A percentile compares a stretch with the other conserved stretches of the same genome.
These are phyloP conservation scores for Stagonosporopsis vannaccii DNA, from an alignment of 2,329 filamentous ascomycete genomes.

Conservation along the genomic window DNA sequence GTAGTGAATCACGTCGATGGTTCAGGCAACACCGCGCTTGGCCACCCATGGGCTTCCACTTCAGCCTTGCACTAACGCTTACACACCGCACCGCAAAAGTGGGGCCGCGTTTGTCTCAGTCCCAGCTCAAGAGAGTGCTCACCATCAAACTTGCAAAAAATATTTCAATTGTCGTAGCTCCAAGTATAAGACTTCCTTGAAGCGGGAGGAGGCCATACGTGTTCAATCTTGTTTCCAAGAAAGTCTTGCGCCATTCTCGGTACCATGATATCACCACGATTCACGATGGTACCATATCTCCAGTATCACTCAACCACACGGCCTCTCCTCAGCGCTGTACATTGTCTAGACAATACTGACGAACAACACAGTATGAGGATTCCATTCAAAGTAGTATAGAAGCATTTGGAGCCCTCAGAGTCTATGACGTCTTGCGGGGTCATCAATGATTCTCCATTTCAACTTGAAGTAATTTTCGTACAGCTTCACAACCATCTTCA, in stretches of 20 bases:
- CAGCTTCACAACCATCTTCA: not conserved
- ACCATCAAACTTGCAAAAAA: not conserved
- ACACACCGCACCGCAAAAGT: slow-evolving; percentile 15
- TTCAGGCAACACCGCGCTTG: slow-evolving; percentile 45
- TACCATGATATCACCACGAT: not conserved
- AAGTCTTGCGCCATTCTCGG: not conserved
- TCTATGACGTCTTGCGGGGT: slow-evolving; percentile 25
- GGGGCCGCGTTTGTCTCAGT: slow-evolving; percentile 5
- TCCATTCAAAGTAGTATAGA: not conserved
- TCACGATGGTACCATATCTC: not conserved
- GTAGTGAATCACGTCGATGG: slow-evolving; percentile 39
- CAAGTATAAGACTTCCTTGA: not conserved
- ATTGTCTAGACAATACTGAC: not conserved
- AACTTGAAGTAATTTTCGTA: not conserved
- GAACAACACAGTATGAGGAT: not conserved
- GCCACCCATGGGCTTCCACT: slow-evolving; percentile 26
- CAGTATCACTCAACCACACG: not conserved
- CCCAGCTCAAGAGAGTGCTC: slow-evolving; percentile 4
- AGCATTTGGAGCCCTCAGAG: not conserved
- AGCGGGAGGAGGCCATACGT: not conserved
- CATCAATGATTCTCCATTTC: slow-evolving; percentile 2
- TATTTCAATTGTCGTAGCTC: not conserved
- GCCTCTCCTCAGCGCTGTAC: no score
- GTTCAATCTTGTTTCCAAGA: not conserved
- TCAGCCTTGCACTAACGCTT: slow-evolving; percentile 26